Evolutionary conservation across 306 rosid genomes (phyloP), one percentile per base, ranked within the genome.

Genomic region (Vigna angularis): DNA sequence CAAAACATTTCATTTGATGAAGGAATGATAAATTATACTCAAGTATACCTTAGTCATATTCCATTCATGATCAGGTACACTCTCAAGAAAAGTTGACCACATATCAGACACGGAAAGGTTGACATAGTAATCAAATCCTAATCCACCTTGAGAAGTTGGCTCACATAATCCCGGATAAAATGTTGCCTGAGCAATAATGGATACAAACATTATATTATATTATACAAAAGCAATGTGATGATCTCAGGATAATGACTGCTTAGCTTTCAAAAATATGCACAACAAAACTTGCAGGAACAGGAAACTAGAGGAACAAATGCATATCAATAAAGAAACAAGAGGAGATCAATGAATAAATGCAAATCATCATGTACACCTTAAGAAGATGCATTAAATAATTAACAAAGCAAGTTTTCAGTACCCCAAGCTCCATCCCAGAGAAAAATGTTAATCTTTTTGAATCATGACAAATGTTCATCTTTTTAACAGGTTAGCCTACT

Each of bases 61-160:
- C 98, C 98, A 95, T 70, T 92, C 90, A 57, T 82, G 89, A 67
- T 91, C 97, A 49, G 96, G 90, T 83, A 90, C 89, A 79, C 82
- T 84, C 75, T 91, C 92, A 65, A 95, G 96, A 69, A 86, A 89
- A 70, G 93, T 87, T 68, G 90, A 85, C 98, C 98, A 92, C 96
- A 89, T 89, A 77, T 95, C 96, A 7, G 98, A 73, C 48, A 75
- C 96, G 18, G 97, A 87, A 63, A 91, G 93, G 80, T 92, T 95
- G 85, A 95, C 96, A 75, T 79, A 88, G 84, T 89, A 95, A 91
- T 95, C 97, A 92, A 95, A 95, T 83, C 98, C 97, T 70, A 95
- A 72, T 76, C 98, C 98, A 72, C 98, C 98, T 88, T 95, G 98
- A 72, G 97, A 89, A 85, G 87, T 88, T 70, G 97, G 93, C 82